phyloP scores from a whole-genome alignment of 345 rosid species.

The Rhizophora mangle region DNA sequence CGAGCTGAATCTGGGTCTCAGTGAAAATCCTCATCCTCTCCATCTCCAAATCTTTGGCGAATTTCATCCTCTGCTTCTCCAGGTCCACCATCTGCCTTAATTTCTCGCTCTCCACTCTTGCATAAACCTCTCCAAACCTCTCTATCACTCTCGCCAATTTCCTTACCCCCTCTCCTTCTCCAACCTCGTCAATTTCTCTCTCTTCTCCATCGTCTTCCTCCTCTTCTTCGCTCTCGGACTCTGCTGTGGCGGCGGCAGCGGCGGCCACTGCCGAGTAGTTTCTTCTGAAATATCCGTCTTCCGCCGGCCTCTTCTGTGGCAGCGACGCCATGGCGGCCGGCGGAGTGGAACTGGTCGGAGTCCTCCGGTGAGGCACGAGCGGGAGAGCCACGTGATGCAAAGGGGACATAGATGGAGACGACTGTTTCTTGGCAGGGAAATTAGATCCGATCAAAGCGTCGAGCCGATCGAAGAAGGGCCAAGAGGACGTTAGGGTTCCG shows the following conservation, averaged over 20 bases:
- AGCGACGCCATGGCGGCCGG: constrained; percentile 44
- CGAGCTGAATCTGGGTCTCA: constrained; percentile 93
- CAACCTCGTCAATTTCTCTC: constrained; percentile 28
- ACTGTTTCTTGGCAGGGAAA: constrained; percentile 34
- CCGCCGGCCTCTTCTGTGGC: constrained; percentile 63
- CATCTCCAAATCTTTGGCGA: constrained; percentile 88
- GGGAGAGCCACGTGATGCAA: constrained; percentile 58
- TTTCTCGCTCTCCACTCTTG: constrained; percentile 81
- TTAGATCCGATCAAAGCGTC: constrained; percentile 71
- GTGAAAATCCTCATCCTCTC: constrained; percentile 94
- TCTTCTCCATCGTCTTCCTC: constrained; percentile 29
- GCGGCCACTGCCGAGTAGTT: constrained; percentile 86
- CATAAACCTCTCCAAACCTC: constrained; percentile 81
- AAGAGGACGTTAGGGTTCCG: constrained; percentile 53
- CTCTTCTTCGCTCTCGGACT: constrained; percentile 40
- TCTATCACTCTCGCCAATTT: constrained; percentile 67
- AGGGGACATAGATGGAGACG: constrained; percentile 38
- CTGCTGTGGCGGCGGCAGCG: constrained; percentile 55
- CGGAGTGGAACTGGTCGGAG: constrained; percentile 30
- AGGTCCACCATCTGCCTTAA: constrained; percentile 90
- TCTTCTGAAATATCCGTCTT: constrained; percentile 52
- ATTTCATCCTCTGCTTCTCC: constrained; percentile 98
- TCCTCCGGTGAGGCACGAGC: constrained; percentile 21
- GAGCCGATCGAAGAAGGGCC: constrained; percentile 86
- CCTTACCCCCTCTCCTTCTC: constrained; percentile 50